Base-by-base conservation (phyloP, 805 yeast genomes). In the Tetrapisispora pingtungensis region DNA sequence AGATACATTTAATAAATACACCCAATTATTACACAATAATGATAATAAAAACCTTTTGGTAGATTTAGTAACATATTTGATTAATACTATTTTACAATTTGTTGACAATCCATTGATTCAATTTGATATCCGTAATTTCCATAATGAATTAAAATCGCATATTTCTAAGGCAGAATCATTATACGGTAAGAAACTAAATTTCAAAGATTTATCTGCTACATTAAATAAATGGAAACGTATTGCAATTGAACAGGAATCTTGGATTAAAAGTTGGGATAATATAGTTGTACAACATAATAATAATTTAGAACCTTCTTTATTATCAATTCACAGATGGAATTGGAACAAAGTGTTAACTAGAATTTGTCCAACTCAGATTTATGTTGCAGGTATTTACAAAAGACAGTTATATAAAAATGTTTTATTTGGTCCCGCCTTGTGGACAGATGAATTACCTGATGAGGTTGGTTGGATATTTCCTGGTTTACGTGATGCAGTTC, bases 81-180 rank as follows among this genome's bases (percentile, higher is more conserved):
- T 84, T 4, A 66, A 72, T 38, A 49, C 80, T 3, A 63, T 74
- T 0, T 56, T 87, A n/a, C 71, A 74, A 39, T 56, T 83, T n/a
- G 74, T 80, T 0, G 95, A 88, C 52, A 74, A 72, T 34, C 95
- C 97, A 1, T 61, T 86, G 34, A 67, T 89, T 15, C 95, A 95
- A 2, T 82, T 73, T 51, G 75, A 80, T 56, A 61, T 84, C 31
- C 61, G 58, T 3, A 65, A 67, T 6, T 70, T 77, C 47, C 74
- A 75, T 7, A 57, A 65, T 1, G 64, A 64, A 8, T 50, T 84
- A 46, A 67, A 66, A 18, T 56, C 61, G 1, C 73, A 73, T 48
- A 56, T 71, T 13, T 60, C 66, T 18, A 81, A 77, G 45, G 61
- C 86, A 27, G 44, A 52, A 3, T 48, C 45, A 1, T 57, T 56